phyloP scores from a whole-genome alignment of 495 filamentous ascomycete species.

The Lasiosphaeria ovina region DNA sequence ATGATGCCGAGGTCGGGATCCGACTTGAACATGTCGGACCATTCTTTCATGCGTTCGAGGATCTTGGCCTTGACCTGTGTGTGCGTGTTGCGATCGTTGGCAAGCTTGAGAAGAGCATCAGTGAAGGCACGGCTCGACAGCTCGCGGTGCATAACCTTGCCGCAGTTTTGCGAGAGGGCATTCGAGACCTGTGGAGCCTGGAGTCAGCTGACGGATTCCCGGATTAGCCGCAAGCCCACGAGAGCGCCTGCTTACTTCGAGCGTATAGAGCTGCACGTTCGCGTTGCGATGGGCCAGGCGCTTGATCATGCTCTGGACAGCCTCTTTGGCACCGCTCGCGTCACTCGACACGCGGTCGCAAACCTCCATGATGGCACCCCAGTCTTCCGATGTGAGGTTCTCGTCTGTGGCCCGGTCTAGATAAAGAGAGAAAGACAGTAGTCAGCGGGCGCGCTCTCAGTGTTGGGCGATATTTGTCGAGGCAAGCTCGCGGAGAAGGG shows the following conservation, averaged over 20 bases:
- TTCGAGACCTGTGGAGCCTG: slow-evolving; percentile 67
- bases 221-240: not conserved
- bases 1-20: slow-evolving; percentile 96
- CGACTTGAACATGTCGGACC: slow-evolving; percentile 88
- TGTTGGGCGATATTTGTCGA: not conserved
- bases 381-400: slow-evolving; percentile 96
- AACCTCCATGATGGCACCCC: slow-evolving; percentile 98
- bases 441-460: slow-evolving; percentile 4
- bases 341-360: slow-evolving; percentile 80
- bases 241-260: slow-evolving; percentile 62
- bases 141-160: slow-evolving; percentile 85
- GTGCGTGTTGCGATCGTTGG: slow-evolving; percentile 92
- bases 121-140: slow-evolving; percentile 93
- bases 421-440: slow-evolving; percentile 1
- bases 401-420: slow-evolving; percentile 97
- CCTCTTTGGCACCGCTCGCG: slow-evolving; percentile 75
- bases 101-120: slow-evolving; percentile 86
- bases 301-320: slow-evolving; percentile 91
- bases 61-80: slow-evolving; percentile 97
- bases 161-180: slow-evolving; percentile 93
- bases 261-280: slow-evolving; percentile 97
- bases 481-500: not conserved
- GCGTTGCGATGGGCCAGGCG: slow-evolving; percentile 94
- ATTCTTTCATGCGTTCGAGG: slow-evolving; percentile 91
- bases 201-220: slow-evolving; percentile 4